Evolutionary conservation across 306 rosid species (phyloP), one percentile per base, ranked within the genome.

Genomic region (Prunus kanzakura): DNA sequence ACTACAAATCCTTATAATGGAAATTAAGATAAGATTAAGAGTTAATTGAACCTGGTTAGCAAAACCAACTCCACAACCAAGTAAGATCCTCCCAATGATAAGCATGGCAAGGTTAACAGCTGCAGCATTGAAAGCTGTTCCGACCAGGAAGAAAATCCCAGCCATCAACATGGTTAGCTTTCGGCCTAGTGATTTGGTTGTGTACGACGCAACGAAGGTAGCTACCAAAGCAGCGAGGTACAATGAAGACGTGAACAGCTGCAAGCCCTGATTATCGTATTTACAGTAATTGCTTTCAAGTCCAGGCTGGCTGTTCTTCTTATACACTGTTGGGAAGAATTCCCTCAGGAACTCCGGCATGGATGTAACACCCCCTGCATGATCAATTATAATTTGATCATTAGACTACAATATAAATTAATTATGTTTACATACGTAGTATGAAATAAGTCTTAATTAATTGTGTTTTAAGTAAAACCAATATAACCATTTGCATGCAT

Each of bases 61-160:
- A 43, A 91, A 91, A 66, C 97, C 97, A 74, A 86, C 86, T 0
- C 97, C 97, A 73, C 73, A 89, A 14, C 97, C 97, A 57, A 91
- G 91, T 60, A 88, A 74, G 79, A 88, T 50, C 15, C 96, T 76
- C 3, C 93, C 96, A 65, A 88, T 82, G 61, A 89, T 84, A 51
- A 90, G 96, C 96, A 90, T 83, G 75, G 74, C 35, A 15, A 88
- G 84, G 68, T 83, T 63, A 22, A 83, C 82, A 8, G 96, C 96
- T 0, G 85, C 82, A 2, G 88, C 84, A 30, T 85, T 87, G 3
- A 90, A 76, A 25, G 11, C 63, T 51, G 88, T 81, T 5, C 96
- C 96, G 3, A 25, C 6, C 0, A 90, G 61, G 84, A 87, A 90
- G 72, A 88, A 78, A 29, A 83, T 4, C 3, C 96, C 96, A 4